These are phyloP conservation scores for Phytopythium litorale DNA, from an alignment of 352 stramenopile species.

Conservation along the genomic window DNA sequence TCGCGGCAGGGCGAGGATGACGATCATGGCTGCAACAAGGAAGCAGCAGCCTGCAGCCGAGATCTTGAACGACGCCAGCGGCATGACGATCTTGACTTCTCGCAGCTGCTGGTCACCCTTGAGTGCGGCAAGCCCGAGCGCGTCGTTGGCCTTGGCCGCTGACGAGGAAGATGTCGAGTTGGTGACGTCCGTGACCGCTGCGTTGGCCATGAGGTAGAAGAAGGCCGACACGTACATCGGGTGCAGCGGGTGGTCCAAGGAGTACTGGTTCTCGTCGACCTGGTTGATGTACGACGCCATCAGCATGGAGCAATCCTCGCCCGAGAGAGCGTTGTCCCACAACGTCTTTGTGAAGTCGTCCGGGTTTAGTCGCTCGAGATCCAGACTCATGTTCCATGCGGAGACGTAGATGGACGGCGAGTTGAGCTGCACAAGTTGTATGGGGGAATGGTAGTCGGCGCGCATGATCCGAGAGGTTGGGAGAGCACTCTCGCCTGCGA, in stretches of 20 bases:
- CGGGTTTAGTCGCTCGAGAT: conserved; percentile 23
- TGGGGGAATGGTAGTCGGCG: conserved; percentile 33
- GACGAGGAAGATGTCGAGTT: background rate
- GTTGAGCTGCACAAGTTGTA: conserved; percentile 41
- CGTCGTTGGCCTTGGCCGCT: conserved; percentile 8
- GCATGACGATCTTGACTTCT: conserved; percentile 25
- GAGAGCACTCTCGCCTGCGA: conserved; percentile 30
- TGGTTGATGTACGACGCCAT: conserved; percentile 43
- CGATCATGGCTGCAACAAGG: conserved; percentile 17
- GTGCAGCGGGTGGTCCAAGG: conserved; percentile 28
- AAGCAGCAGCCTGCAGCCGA: conserved; percentile 22
- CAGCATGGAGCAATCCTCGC: conserved; percentile 29
- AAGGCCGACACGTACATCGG: conserved; percentile 41
- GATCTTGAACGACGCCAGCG: conserved; percentile 24
- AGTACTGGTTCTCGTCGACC: conserved; percentile 34
- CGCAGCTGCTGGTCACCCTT: conserved; percentile 32
- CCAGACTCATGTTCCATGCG: conserved; percentile 4
- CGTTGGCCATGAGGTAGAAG: conserved; percentile 37
- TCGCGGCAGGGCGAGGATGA: conserved; percentile 24
- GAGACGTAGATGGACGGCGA: conserved; percentile 12
- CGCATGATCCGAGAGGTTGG: conserved; percentile 14
- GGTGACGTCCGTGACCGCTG: conserved; percentile 15
- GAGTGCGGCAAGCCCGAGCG: conserved; percentile 18
- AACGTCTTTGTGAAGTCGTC: conserved; percentile 17
- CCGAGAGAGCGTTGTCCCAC: conserved; percentile 11